Evolutionary conservation across 1,284 basidiomycete species (phyloP).

Genomic region (Sanghuangporus sanghuang): DNA sequence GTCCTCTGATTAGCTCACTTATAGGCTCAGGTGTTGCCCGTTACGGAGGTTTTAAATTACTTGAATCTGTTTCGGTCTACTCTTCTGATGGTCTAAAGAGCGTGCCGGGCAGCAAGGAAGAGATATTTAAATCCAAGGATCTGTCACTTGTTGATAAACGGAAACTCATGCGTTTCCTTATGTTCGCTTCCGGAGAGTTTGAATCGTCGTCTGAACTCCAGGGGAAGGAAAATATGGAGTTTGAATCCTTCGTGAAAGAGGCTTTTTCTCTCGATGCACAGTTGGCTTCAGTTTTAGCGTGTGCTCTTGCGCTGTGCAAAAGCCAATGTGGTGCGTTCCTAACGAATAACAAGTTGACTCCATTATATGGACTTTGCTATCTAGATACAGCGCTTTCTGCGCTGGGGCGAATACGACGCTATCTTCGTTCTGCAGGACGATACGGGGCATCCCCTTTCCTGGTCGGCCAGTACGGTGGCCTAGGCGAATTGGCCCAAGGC

Average conservation of each 20-base stretch:
- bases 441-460: constrained; percentile 92
- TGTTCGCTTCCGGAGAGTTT: constrained; percentile 74
- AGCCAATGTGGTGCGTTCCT: constrained; percentile 42
- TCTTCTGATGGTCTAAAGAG: constrained; percentile 41
- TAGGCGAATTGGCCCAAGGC: constrained; percentile 89
- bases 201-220: constrained; percentile 57
- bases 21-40: constrained; percentile 83
- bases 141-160: constrained; percentile 85
- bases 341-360: constrained; percentile 9
- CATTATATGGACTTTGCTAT: not conserved
- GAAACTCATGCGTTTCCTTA: constrained; percentile 88
- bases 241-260: constrained; percentile 56
- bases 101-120: constrained; percentile 91
- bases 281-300: constrained; percentile 57
- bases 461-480: constrained; percentile 90
- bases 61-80: constrained; percentile 73
- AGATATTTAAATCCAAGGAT: constrained; percentile 83
- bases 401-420: constrained; percentile 62
- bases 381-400: constrained; percentile 63
- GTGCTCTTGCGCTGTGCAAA: constrained; percentile 67
- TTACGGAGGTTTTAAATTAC: constrained; percentile 85
- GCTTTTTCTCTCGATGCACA: constrained; percentile 59
- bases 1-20: constrained; percentile 77
- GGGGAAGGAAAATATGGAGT: constrained; percentile 50
- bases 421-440: constrained; percentile 77